Base-by-base conservation (phyloP, 345 rosid genomes). In the Raphanus sativus region DNA sequence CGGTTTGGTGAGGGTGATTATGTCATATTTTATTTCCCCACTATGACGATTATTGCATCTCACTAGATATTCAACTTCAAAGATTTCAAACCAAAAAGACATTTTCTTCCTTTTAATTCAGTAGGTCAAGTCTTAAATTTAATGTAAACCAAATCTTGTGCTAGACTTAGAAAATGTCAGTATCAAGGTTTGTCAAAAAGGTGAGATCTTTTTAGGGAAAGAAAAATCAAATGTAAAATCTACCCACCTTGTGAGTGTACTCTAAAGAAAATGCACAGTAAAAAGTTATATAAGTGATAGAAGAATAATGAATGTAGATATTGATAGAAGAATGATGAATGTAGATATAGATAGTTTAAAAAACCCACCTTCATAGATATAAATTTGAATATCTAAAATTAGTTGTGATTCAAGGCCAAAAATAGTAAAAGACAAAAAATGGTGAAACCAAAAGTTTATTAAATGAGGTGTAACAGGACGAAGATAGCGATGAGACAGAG, bases 401-500 rank as follows among this genome's bases (percentile, higher is more conserved):
- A 79, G 82, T 79, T 68, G 66, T 16, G 67, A 63, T 62, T 0
- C 34, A 75, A 59, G 12, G 6, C 63, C 21, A 42, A 4, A 74
- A 64, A 55, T 75, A 80, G 83, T 48, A 56, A 70, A 26, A 63
- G 75, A 75, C 55, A 50, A 50, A 50, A 50, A 50, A 50, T 50
- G 21, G 55, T 50, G 55, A 50, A 50, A 50, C 72, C 63, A 64
- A 69, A 79, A 74, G 54, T 63, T 56, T 63, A 70, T 71, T 69
- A 25, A 38, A 76, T 73, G 84, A 82, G 74, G 65, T 79, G 81
- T 17, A 80, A 65, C 78, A 89, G 97, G 87, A 79, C 48, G 80
- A 77, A 74, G 91, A 80, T 73, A 74, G 81, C 65, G 69, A 81
- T 62, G 86, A 84, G 56, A 83, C 80, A 1, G 88, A 84, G 81